Evolutionary conservation across 179 eudicot genomes (phyloP).

Genomic region (Nepenthes alata): DNA sequence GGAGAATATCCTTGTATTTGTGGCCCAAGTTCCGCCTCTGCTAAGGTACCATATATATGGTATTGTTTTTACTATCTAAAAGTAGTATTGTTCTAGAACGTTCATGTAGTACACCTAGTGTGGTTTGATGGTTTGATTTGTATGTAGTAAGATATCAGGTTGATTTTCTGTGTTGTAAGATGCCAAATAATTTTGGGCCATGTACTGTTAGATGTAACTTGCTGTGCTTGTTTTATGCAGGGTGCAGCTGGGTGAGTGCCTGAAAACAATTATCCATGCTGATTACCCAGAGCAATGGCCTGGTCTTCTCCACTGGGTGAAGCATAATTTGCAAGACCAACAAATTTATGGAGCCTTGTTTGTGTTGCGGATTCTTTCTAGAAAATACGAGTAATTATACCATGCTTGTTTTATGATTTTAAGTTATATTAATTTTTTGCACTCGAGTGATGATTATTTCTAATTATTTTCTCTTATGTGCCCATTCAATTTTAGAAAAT

Average conservation of each 20-base stretch:
- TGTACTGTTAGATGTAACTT: not conserved
- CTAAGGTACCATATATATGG: slow-evolving; percentile 41
- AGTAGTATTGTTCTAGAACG: not conserved
- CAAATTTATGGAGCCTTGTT: slow-evolving; percentile 94
- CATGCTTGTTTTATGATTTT: not conserved
- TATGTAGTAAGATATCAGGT: not conserved
- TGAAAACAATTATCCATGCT: slow-evolving; percentile 82
- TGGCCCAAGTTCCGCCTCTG: slow-evolving; percentile 72
- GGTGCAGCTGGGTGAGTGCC: slow-evolving; percentile 93
- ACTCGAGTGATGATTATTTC: too few species aligned
- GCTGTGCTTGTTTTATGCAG: slow-evolving; percentile 25
- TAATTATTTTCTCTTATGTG: too few species aligned
- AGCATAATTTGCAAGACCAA: slow-evolving; percentile 80
- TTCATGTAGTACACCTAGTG: not conserved
- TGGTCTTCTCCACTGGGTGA: slow-evolving; percentile 86
- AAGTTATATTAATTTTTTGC: not conserved
- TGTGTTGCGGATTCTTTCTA: slow-evolving; percentile 81
- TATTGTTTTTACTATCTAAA: not conserved
- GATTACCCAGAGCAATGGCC: slow-evolving; percentile 99
- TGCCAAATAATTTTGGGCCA: not conserved
- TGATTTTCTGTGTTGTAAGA: not conserved
- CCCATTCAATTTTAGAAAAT: too few species aligned
- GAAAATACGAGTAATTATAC: slow-evolving; percentile 85
- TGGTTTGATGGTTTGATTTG: not conserved
- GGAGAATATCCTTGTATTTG: slow-evolving; percentile 73